These are phyloP conservation scores for Carpinus fangiana DNA, from an alignment of 306 rosid genomes.

Conservation along the genomic window DNA sequence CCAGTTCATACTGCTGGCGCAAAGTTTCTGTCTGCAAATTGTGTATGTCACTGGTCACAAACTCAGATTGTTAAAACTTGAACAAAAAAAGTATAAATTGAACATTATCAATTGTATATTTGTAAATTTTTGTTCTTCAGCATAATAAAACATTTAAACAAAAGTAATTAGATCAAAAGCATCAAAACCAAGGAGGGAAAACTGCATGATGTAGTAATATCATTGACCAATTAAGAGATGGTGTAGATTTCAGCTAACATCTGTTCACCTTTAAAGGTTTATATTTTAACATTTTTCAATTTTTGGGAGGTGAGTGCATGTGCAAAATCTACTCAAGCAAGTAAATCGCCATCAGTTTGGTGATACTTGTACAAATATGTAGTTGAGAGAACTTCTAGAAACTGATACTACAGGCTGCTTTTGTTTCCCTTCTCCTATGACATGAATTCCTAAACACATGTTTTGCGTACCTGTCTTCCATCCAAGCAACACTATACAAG, in stretches of 20 bases:
- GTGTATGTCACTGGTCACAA: conserved; percentile 72
- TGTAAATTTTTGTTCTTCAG: background rate
- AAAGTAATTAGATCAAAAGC: background rate
- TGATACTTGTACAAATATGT: background rate
- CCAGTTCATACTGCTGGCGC: conserved; percentile 85
- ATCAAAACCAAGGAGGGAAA: background rate
- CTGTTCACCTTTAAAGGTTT: background rate
- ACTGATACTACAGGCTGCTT: background rate
- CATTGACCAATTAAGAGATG: background rate
- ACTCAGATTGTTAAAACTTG: conserved; percentile 23
- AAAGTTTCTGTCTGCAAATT: conserved; percentile 76
- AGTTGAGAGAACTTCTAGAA: background rate
- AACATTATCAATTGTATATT: background rate
- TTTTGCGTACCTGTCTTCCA: conserved; percentile 84
- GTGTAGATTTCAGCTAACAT: background rate
- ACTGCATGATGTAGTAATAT: background rate
- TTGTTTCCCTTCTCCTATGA: conserved; percentile 18
- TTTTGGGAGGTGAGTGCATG: background rate
- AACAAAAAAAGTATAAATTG: background rate
- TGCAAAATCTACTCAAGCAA: background rate
- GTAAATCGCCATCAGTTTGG: background rate
- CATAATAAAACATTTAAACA: background rate
- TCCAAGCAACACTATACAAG: conserved; percentile 91
- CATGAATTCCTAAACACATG: background rate
- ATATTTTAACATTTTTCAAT: background rate